A percentile compares a stretch with the other conserved stretches of the same genome.
Conservation (phyloP, 805 yeast species). For the Tetrapisispora taiwanensis region DNA sequence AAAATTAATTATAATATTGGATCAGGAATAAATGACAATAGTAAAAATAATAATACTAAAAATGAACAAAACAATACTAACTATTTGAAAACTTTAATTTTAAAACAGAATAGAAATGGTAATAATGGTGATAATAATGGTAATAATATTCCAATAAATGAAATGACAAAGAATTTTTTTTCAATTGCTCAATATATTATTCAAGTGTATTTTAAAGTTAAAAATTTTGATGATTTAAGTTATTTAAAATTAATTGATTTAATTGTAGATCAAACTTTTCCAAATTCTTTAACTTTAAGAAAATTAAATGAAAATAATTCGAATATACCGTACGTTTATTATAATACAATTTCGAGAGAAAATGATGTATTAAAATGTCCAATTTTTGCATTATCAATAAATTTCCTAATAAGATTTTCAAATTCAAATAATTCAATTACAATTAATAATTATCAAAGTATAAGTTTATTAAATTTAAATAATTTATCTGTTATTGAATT, state of each 20-base stretch:
- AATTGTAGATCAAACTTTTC: slow-evolving; percentile 29
- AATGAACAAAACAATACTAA: slow-evolving; percentile 7
- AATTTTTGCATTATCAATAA: slow-evolving; percentile 25
- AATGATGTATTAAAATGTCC: slow-evolving; percentile 27
- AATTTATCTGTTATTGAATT: slow-evolving; percentile 7
- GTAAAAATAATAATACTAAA: background rate
- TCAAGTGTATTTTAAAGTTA: slow-evolving; percentile 24
- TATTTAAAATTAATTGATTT: slow-evolving; percentile 22
- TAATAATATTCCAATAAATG: background rate
- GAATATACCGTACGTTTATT: slow-evolving; percentile 23
- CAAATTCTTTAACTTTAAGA: slow-evolving; percentile 27
- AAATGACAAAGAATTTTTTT: slow-evolving; percentile 17
- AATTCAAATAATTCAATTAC: slow-evolving; percentile 20
- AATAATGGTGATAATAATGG: background rate
- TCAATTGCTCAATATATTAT: slow-evolving; percentile 24
- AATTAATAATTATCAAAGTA: slow-evolving; percentile 14
- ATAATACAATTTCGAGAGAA: slow-evolving; percentile 27
- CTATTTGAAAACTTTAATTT: slow-evolving; percentile 10
- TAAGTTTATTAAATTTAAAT: slow-evolving; percentile 16
- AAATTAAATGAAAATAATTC: slow-evolving; percentile 22
- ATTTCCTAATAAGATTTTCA: slow-evolving; percentile 25
- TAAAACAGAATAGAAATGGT: slow-evolving; percentile 15
- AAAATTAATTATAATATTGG: background rate
- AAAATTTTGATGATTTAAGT: slow-evolving; percentile 9
- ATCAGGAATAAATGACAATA: background rate